These are phyloP conservation scores for Gnaphalium uliginosum DNA, from an alignment of 129 eudicot genomes.

Conservation along the genomic window DNA sequence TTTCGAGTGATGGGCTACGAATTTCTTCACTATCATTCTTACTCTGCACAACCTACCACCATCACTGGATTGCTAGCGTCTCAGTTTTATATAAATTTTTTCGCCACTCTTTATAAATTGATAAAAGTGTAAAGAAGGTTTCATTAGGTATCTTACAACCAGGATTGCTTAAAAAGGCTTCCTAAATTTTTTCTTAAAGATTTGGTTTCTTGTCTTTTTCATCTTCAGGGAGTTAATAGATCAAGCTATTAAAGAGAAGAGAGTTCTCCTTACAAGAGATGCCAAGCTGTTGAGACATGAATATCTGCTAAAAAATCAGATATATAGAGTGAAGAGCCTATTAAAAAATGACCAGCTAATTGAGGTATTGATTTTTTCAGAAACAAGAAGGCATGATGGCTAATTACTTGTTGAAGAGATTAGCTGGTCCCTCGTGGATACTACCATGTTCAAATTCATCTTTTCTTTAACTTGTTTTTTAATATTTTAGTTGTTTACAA, in stretches of 20 bases:
- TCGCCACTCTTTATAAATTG: not conserved
- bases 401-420: conserved; percentile 2
- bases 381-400: not conserved
- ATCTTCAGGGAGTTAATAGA: conserved; percentile 76
- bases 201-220: not conserved
- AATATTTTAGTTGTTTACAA: not conserved
- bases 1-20: not conserved
- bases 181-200: not conserved
- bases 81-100: not conserved
- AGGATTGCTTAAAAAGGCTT: not conserved
- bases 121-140: not conserved
- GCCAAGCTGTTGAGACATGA: conserved; percentile 87
- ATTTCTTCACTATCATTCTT: conserved; percentile 12
- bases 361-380: conserved; percentile 56
- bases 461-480: no score
- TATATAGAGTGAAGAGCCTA: conserved; percentile 78
- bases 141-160: no score
- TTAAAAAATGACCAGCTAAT: conserved; percentile 81
- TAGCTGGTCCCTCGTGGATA: not conserved
- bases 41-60: conserved; percentile 23
- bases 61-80: not conserved
- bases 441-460: not conserved
- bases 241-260: conserved; percentile 77
- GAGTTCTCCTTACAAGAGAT: conserved; percentile 89
- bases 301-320: conserved; percentile 77